Percentiles rank a stretch among this genome's conserved stretches.
These are phyloP conservation scores for Fusarium brevicatenulatum DNA, from an alignment of 2,329 filamentous ascomycete species.

Conservation along the genomic window DNA sequence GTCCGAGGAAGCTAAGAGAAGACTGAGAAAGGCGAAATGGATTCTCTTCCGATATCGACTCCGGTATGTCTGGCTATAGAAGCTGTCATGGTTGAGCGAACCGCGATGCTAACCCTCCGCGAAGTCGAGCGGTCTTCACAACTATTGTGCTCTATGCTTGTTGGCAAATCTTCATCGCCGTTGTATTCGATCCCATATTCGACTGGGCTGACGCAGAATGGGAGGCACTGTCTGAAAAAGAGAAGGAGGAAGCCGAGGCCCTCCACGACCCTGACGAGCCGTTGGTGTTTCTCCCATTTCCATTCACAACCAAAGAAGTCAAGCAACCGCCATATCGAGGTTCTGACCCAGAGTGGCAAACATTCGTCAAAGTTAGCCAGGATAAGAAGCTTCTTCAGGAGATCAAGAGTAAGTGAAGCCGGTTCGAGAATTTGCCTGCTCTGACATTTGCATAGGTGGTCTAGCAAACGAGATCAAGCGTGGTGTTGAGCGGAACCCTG, in stretches of 20 bases:
- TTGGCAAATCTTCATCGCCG: slow-evolving; percentile 56
- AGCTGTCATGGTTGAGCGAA: neutral
- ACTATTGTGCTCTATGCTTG: slow-evolving; percentile 50
- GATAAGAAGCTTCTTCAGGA: slow-evolving; percentile 59
- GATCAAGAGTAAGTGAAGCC: slow-evolving; percentile 57
- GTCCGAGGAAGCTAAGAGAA: slow-evolving; percentile 23
- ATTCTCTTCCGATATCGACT: slow-evolving; percentile 38
- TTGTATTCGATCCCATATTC: slow-evolving; percentile 59
- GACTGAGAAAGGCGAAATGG: slow-evolving; percentile 37
- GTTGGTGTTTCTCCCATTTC: slow-evolving; percentile 69
- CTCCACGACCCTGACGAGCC: slow-evolving; percentile 57
- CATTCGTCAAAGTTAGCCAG: slow-evolving; percentile 67
- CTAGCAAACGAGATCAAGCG: slow-evolving; percentile 49
- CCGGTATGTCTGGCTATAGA: slow-evolving; percentile 39
- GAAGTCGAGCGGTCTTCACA: slow-evolving; percentile 47
- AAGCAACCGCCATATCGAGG: slow-evolving; percentile 62
- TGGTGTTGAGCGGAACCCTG: slow-evolving; percentile 54
- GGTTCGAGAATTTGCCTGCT: neutral
- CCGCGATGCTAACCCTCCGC: slow-evolving; percentile 14
- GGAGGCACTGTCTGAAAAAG: slow-evolving; percentile 55
- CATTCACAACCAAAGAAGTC: slow-evolving; percentile 64
- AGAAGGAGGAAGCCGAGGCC: slow-evolving; percentile 54
- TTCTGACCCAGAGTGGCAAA: slow-evolving; percentile 71
- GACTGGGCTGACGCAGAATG: slow-evolving; percentile 56
- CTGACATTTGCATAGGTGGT: slow-evolving; percentile 43